These are phyloP conservation scores for Wallacemonas sp. DNA, from an alignment of 208 protist genomes.

Conservation along the genomic window DNA sequence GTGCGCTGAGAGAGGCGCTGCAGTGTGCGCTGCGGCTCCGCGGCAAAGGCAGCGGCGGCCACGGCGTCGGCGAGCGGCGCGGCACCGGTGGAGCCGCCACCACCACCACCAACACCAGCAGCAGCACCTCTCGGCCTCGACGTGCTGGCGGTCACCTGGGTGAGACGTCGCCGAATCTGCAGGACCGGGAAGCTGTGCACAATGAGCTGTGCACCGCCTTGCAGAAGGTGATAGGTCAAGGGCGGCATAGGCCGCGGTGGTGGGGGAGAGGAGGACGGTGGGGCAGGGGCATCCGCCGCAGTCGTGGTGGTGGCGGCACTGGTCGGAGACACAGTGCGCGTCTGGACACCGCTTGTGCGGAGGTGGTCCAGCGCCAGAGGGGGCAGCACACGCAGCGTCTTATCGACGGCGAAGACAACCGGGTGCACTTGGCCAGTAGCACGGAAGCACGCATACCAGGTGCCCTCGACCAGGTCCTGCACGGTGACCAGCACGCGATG, in stretches of 20 bases:
- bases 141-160: too few relatives aligned
- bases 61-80: slow-evolving; percentile 1
- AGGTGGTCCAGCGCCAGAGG: too few relatives aligned
- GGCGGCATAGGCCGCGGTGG: slow-evolving; percentile 21
- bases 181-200: slow-evolving; percentile 71
- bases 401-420: slow-evolving; percentile 39
- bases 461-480: slow-evolving; percentile 61
- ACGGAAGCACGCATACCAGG: slow-evolving; percentile 69
- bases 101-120: not conserved
- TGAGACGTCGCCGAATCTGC: slow-evolving; percentile 59
- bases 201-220: slow-evolving; percentile 57
- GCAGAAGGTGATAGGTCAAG: slow-evolving; percentile 65
- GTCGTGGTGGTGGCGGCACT: not conserved
- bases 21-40: slow-evolving; percentile 55
- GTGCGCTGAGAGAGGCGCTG: slow-evolving; percentile 20
- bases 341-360: too few relatives aligned
- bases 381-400: slow-evolving; percentile 43
- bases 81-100: not conserved
- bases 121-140: too few relatives aligned
- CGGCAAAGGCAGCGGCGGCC: slow-evolving; percentile 35
- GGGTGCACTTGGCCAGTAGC: slow-evolving; percentile 55
- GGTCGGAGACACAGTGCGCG: too few relatives aligned
- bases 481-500: slow-evolving; percentile 40
- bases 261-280: too few relatives aligned
- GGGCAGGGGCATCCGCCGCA: too few relatives aligned